Conservation (phyloP, 768 basidiomycete species). For the Tricholoma matsutake region DNA sequence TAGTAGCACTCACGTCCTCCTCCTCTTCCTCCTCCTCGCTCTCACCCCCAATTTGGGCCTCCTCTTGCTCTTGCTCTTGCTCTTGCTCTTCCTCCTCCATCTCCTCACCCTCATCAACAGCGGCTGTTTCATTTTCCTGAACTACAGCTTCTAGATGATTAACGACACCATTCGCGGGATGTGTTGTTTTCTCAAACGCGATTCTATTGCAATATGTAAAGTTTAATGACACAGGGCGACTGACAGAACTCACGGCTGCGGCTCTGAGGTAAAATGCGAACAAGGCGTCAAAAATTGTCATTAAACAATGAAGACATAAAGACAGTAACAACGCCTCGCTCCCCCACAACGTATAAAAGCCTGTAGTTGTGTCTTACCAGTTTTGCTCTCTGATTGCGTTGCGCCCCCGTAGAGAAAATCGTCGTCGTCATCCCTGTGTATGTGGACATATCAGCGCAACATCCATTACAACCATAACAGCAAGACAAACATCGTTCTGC, state of each 20-base stretch:
- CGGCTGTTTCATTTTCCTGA: conserved; percentile 20
- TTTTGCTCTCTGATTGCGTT: conserved; percentile 30
- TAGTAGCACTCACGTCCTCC: conserved; percentile 38
- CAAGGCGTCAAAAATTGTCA: conserved; percentile 38
- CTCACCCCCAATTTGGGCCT: conserved; percentile 35
- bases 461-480: background rate
- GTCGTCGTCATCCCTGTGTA: conserved; percentile 71
- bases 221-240: conserved; percentile 11
- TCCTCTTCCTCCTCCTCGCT: conserved; percentile 44
- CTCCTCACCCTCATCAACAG: conserved; percentile 19
- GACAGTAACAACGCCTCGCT: conserved; percentile 26
- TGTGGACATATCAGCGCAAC: background rate
- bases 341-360: conserved; percentile 16
- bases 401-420: conserved; percentile 73
- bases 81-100: conserved; percentile 5
- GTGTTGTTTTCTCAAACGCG: conserved; percentile 37
- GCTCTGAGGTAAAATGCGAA: conserved; percentile 46
- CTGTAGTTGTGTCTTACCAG: conserved; percentile 42
- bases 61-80: conserved; percentile 27
- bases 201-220: conserved; percentile 25
- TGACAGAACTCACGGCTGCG: conserved; percentile 57
- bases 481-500: conserved; percentile 15
- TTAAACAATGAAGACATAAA: conserved; percentile 29
- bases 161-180: conserved; percentile 46
- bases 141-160: conserved; percentile 30